Base-by-base conservation (phyloP, 2,329 filamentous ascomycete genomes). In the Daldinia sp. region DNA sequence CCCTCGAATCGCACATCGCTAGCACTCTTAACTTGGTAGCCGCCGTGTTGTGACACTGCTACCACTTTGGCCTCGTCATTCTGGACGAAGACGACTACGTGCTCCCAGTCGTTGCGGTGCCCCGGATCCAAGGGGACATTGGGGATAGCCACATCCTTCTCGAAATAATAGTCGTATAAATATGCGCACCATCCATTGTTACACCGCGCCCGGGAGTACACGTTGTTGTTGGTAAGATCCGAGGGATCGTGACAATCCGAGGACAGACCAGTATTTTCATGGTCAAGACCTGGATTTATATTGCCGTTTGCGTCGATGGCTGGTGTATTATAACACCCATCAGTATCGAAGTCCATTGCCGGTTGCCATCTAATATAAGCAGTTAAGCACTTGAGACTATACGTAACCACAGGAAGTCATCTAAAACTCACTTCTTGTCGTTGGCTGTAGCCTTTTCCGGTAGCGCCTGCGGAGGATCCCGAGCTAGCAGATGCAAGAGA, bases 101-200 rank as follows among this genome's bases (percentile, higher is more conserved):
- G 75, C 65, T 79, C 78, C 78, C 78, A 79, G 67, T 79, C 78
- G 61, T 84, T 79, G 4, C 74, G 76, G 73, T 83, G 82, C 15
- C 79, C 79, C 2, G 72, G 72, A 54, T 78, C 77, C 46, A 78
- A 50, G 18, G 78, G 69, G 15, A 77, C 50, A 63, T 76, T 61
- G 23, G 70, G 57, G 20, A 78, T 26, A 2, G 76, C 75, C 2
- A 80, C 78, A 74, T 83, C 82, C 75, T 83, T 83, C 68, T 84
- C 82, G 60, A 84, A 84, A 74, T 82, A 84, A 74, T 84, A 83
- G 67, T 78, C 81, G 73, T 84, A 84, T 30, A 83, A 50, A 73
- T 81, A 79, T 13, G 78, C 77, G 74, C 82, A 84, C 81, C 81
- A 83, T 64, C 79, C 79, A 71, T 79, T 78, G 71, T 83, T 84